A percentile compares a stretch with the other conserved stretches of the same genome.
phyloP scores from a whole-genome alignment of 2,329 filamentous ascomycete genomes.

The Neurospora sp. region DNA sequence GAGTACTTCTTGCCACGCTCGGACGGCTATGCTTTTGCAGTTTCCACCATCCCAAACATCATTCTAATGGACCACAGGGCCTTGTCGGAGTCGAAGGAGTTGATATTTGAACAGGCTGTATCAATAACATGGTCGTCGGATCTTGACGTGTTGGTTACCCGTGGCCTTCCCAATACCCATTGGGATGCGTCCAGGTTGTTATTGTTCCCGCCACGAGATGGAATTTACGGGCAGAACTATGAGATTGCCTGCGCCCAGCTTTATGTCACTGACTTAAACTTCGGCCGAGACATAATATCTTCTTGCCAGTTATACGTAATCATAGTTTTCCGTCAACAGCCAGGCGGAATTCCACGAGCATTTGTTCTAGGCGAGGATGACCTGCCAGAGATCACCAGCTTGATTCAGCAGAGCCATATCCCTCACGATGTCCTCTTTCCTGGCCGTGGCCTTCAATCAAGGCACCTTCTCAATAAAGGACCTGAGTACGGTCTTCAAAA shows the following conservation, averaged over 20 bases:
- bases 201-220: not conserved
- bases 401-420: not conserved
- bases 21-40: too few relatives aligned
- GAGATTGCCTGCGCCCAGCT: not conserved
- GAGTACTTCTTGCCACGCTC: too few relatives aligned
- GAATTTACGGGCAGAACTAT: too few relatives aligned
- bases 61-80: not conserved
- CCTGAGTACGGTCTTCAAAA: not conserved
- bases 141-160: too few relatives aligned
- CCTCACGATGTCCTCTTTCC: not conserved
- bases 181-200: not conserved
- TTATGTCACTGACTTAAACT: too few relatives aligned
- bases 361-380: not conserved
- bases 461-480: not conserved
- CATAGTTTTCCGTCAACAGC: not conserved
- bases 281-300: too few relatives aligned
- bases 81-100: fast-evolving
- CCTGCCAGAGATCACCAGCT: not conserved
- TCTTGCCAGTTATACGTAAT: not conserved
- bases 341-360: not conserved
- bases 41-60: not conserved
- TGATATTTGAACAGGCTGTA: fast-evolving
- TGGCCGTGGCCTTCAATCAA: not conserved
- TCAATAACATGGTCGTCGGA: not conserved
- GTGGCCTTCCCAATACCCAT: not conserved